Evolutionary conservation across 2,329 filamentous ascomycete genomes (phyloP).

Genomic region (Verticillium albo-atrum): DNA sequence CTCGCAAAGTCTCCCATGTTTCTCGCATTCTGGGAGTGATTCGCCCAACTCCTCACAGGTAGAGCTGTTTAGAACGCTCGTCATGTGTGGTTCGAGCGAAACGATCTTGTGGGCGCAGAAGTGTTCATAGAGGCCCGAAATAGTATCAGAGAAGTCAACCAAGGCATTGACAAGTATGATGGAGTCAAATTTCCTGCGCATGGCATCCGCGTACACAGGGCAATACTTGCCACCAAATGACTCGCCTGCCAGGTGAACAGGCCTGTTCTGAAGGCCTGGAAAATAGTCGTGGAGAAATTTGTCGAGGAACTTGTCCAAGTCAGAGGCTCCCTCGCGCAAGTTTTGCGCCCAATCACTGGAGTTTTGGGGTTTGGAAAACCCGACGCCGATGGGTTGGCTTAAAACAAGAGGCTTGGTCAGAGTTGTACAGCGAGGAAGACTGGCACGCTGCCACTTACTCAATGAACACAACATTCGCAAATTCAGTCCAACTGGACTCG

Average conservation of each 20-base stretch:
- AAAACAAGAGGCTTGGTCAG: too few relatives aligned
- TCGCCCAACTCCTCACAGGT: conserved; percentile 5
- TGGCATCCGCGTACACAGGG: conserved; percentile 11
- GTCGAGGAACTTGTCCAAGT: conserved; percentile 15
- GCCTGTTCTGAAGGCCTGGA: conserved; percentile 7
- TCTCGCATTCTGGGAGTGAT: background rate
- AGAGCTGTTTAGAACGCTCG: conserved; percentile 4
- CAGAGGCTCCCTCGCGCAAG: conserved; percentile 9
- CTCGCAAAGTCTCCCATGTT: background rate
- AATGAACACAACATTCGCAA: conserved; percentile 1
- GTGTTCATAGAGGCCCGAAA: conserved; percentile 13
- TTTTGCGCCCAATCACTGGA: conserved; percentile 10
- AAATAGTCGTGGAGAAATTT: conserved; percentile 13
- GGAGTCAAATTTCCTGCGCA: conserved; percentile 7
- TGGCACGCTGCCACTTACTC: too few relatives aligned
- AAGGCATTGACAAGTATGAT: conserved; percentile 14
- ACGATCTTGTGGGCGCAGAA: too few relatives aligned
- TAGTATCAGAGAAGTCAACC: conserved; percentile 5
- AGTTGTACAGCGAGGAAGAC: too few relatives aligned
- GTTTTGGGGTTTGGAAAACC: conserved; percentile 9
- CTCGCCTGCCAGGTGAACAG: conserved; percentile 14
- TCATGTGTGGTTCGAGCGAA: too few relatives aligned
- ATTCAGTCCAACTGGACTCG: background rate
- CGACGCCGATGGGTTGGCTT: conserved; percentile 15
- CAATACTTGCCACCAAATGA: conserved; percentile 16